These are phyloP conservation scores for Nidularia pulvinata DNA, from an alignment of 768 basidiomycete species.

Conservation along the genomic window DNA sequence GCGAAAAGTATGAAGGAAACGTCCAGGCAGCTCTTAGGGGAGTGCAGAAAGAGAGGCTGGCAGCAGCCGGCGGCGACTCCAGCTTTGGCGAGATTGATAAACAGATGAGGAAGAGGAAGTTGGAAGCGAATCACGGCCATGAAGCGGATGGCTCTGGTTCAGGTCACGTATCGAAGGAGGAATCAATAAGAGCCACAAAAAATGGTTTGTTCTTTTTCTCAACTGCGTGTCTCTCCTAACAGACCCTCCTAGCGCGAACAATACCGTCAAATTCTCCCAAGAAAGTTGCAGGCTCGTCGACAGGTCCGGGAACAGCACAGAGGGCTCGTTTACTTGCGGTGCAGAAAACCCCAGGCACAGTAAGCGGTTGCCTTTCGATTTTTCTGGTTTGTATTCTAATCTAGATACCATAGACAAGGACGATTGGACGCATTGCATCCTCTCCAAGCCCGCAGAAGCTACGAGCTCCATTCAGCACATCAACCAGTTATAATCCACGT, in stretches of 20 bases:
- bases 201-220: slow-evolving; percentile 43
- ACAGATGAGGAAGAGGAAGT: slow-evolving; percentile 74
- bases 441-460: slow-evolving; percentile 47
- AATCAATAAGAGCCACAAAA: slow-evolving; percentile 51
- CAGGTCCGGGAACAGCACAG: slow-evolving; percentile 53
- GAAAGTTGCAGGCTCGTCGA: slow-evolving; percentile 48
- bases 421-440: slow-evolving; percentile 28
- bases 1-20: slow-evolving; percentile 76
- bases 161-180: slow-evolving; percentile 25
- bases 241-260: slow-evolving; percentile 21
- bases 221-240: background rate
- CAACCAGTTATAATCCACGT: slow-evolving; percentile 24
- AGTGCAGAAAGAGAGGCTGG: slow-evolving; percentile 63
- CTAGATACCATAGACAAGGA: slow-evolving; percentile 25
- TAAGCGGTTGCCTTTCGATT: slow-evolving; percentile 14
- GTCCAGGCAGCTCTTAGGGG: slow-evolving; percentile 71
- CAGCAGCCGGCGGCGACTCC: slow-evolving; percentile 45
- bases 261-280: slow-evolving; percentile 55
- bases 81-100: slow-evolving; percentile 60
- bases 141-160: slow-evolving; percentile 37
- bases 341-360: slow-evolving; percentile 40
- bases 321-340: slow-evolving; percentile 37
- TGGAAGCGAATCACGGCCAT: slow-evolving; percentile 65
- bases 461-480: slow-evolving; percentile 42
- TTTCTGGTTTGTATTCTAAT: background rate